Evolutionary conservation across 2,329 filamentous ascomycete species (phyloP).

Genomic region (Aspergillus brasiliensis): DNA sequence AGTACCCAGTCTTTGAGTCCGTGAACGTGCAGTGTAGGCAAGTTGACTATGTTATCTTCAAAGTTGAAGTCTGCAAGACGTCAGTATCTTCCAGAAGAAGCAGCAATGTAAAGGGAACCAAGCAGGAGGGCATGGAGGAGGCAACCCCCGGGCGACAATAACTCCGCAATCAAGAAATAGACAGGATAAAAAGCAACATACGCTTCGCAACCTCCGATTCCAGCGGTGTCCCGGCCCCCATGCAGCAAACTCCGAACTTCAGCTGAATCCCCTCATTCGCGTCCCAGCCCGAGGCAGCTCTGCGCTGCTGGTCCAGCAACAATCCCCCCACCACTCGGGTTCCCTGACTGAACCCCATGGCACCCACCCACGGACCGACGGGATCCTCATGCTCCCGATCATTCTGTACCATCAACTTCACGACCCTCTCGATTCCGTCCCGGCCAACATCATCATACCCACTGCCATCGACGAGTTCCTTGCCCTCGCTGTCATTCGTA

Average conservation of each 20-base stretch:
- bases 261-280: neutral
- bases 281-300: constrained; percentile 6
- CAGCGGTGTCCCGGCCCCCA: constrained; percentile 24
- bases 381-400: neutral
- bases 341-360: constrained; percentile 28
- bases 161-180: neutral
- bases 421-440: constrained; percentile 24
- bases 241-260: constrained; percentile 24
- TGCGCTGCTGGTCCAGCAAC: constrained; percentile 24
- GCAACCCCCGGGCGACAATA: too few species aligned
- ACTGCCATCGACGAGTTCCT: constrained; percentile 19
- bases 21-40: constrained; percentile 26
- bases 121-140: neutral
- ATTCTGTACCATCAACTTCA: constrained; percentile 19
- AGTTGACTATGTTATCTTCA: constrained; percentile 2
- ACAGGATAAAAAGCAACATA: constrained; percentile 6
- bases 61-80: neutral
- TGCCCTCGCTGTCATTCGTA: constrained; percentile 10
- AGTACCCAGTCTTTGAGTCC: constrained; percentile 24
- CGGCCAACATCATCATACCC: constrained; percentile 19
- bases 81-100: neutral
- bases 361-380: constrained; percentile 21
- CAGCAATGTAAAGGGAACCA: neutral
- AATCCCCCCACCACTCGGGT: constrained; percentile 21
- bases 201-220: constrained; percentile 20